These are phyloP conservation scores for Backusella parvicylindrica DNA, from an alignment of 192 early-diverging fungal species.

Conservation along the genomic window DNA sequence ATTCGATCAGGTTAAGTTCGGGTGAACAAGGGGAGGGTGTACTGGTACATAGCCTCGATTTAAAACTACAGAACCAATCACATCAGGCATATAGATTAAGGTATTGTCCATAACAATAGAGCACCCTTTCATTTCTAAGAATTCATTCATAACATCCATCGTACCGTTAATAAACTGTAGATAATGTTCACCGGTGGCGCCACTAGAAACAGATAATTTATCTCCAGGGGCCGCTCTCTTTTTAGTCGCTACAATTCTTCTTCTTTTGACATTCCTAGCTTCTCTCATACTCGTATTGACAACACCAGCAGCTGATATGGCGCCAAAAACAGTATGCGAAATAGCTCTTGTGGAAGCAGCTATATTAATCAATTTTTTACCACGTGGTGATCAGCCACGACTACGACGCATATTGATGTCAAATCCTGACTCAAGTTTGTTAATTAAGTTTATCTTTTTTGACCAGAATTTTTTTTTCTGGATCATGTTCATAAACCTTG, in stretches of 20 bases:
- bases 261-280: background rate
- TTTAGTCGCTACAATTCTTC: background rate
- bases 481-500: background rate
- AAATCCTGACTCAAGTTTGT: no score
- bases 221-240: background rate
- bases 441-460: background rate
- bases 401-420: no score
- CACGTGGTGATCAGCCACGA: no score
- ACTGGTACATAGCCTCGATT: constrained; percentile 2
- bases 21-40: constrained; percentile 13
- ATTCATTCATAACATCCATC: background rate
- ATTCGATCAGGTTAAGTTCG: constrained; percentile 15
- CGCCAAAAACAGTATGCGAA: background rate
- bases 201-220: constrained; percentile 1
- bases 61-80: background rate
- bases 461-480: background rate
- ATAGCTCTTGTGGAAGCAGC: background rate
- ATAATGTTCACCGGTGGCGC: background rate
- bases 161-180: background rate
- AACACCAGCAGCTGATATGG: background rate
- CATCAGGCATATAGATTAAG: constrained; percentile 8
- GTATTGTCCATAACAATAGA: constrained; percentile 27
- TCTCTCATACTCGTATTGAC: background rate
- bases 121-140: no score
- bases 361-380: no score